Base-by-base conservation (phyloP, 2,329 filamentous ascomycete species). In the Diplodia corticola region DNA sequence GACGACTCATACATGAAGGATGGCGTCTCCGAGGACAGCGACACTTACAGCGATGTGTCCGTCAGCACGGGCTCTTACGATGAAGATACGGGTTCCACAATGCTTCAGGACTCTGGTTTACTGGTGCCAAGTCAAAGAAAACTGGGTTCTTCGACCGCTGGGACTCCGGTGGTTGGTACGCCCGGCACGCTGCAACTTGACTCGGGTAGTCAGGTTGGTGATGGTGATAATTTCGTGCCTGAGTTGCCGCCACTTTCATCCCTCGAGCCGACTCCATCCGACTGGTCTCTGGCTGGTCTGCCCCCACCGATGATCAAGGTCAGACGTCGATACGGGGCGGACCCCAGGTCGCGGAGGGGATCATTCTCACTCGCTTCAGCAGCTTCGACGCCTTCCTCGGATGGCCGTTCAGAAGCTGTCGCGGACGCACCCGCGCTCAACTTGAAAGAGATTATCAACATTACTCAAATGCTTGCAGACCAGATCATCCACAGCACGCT, bases 221-320 rank as follows among this genome's bases (percentile, higher is more conserved):
- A 65, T 15, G 13, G 33, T 1, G 64, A 65, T 17, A 26, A 22
- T 9, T n/a, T 60, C 10, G 12, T 50, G 20, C 37, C 28, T 13
- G 64, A 65, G 9, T 30, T 60, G 6, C 64, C 64, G 24, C n/a
- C 54, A 10, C 49, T 66, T n/a, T 54, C 57, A 17, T 48, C 57
- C 1, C 69, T 80, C 69, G 77, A 78, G 28, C 73, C 76, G 15
- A 75, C 68, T 57, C 66, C 72, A 15, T 75, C 70, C 68, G 78
- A 80, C 57, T 79, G 77, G 77, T 72, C 76, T 3, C 67, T 80
- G 53, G 66, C 71, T n/a, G 65, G 70, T n/a, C 64, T 75, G 17
- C 71, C 75, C 17, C 65, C 71, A 13, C 76, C 76, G 1, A 51
- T 26, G 13, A 20, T 54, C n/a, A 61, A 63, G 26, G 17, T 33